phyloP scores from a whole-genome alignment of 2,329 filamentous ascomycete genomes.

The Aaosphaeria pasadenensis region DNA sequence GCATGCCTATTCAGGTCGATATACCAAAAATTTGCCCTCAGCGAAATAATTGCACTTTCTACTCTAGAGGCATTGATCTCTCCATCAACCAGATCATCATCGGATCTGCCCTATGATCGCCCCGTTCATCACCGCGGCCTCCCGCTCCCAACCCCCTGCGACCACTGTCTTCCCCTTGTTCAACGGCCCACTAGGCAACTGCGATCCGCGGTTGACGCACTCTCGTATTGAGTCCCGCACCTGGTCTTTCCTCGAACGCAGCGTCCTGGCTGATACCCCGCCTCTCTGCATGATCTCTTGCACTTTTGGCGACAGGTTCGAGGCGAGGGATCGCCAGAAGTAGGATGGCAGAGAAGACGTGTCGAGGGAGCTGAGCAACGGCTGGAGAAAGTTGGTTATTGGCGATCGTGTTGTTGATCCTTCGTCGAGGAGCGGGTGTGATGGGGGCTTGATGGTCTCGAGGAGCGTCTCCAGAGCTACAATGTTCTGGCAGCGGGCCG shows the following conservation, averaged over 20 bases:
- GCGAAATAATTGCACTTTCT: too few species aligned
- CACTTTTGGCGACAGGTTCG: constrained; percentile 70
- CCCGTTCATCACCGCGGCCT: constrained; percentile 92
- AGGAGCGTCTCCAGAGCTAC: constrained; percentile 83
- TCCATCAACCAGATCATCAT: constrained; percentile 3
- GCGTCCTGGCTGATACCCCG: constrained; percentile 76
- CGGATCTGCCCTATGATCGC: constrained; percentile 62
- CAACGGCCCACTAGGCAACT: constrained; percentile 58
- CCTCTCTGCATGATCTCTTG: constrained; percentile 82
- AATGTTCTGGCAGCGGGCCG: constrained; percentile 82
- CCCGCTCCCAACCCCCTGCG: constrained; percentile 72
- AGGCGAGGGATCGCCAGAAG: constrained; percentile 89
- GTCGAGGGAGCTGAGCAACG: constrained; percentile 74
- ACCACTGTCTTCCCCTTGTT: constrained; percentile 44
- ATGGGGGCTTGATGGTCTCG: constrained; percentile 62
- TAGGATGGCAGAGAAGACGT: constrained; percentile 83
- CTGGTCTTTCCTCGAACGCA: constrained; percentile 70
- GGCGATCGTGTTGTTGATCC: constrained; percentile 34
- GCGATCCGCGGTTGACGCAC: constrained; percentile 76
- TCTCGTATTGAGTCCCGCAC: constrained; percentile 77
- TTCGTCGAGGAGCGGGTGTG: constrained; percentile 61
- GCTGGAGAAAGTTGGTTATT: constrained; percentile 61
- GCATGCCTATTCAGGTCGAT: too few species aligned
- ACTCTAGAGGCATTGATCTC: too few species aligned
- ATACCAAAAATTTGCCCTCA: too few species aligned